Conservation (phyloP, 164 flowering plant genomes). For the Brasenia schreberi region DNA sequence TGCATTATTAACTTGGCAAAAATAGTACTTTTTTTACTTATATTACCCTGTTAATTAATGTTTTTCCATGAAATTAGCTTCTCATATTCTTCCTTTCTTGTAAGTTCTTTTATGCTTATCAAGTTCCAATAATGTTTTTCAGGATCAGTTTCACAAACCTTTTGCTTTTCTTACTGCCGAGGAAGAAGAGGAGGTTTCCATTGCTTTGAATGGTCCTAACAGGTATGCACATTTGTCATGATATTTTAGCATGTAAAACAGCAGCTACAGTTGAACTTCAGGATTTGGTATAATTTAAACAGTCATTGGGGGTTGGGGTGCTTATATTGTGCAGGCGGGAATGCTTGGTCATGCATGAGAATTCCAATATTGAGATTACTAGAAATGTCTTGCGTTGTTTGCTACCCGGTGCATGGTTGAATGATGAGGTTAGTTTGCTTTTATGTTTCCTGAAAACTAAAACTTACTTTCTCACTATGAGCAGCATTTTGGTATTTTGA, state of each 20-base stretch:
- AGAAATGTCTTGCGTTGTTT: slow-evolving; percentile 67
- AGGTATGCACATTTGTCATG: background rate
- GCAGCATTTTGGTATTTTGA: background rate
- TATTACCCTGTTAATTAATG: too few relatives aligned
- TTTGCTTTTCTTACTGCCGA: background rate
- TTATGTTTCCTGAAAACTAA: background rate
- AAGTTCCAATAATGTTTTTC: background rate
- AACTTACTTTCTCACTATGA: background rate
- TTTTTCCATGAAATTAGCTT: too few relatives aligned
- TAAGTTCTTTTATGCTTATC: background rate
- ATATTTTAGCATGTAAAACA: background rate
- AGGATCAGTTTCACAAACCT: background rate
- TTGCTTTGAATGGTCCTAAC: background rate
- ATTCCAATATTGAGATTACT: slow-evolving; percentile 69
- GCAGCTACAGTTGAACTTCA: background rate
- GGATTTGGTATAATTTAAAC: background rate
- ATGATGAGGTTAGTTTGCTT: slow-evolving; percentile 70
- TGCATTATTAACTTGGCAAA: too few relatives aligned
- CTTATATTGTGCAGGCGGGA: slow-evolving; percentile 28
- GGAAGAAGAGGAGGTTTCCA: background rate
- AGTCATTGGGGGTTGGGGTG: too few relatives aligned
- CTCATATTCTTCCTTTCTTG: too few relatives aligned
- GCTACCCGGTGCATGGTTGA: slow-evolving; percentile 72
- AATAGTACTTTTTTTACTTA: too few relatives aligned
- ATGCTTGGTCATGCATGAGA: slow-evolving; percentile 53